Percentiles rank a stretch among this genome's conserved stretches.
Evolutionary conservation across 345 rosid genomes (phyloP).

Genomic region (Erodium maritimum): DNA sequence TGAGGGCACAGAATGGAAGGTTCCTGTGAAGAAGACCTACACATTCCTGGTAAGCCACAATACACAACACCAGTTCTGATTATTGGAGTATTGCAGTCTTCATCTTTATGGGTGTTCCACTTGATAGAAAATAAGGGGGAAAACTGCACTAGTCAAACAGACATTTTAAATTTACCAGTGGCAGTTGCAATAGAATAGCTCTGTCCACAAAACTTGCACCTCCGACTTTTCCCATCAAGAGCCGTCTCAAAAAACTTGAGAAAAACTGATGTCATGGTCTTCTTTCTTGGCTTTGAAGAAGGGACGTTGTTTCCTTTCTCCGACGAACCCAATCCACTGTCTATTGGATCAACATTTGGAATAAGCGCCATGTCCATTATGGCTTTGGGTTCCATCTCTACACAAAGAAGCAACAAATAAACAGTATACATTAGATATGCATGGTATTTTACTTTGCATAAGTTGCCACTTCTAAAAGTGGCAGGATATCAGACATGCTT

Average conservation of each 20-base stretch:
- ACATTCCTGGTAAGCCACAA: neutral
- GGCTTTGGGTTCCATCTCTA: conserved; percentile 72
- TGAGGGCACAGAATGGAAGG: neutral
- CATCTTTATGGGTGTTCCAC: neutral
- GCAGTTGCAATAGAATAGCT: conserved; percentile 91
- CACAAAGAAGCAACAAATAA: conserved; percentile 16
- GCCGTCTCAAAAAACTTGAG: conserved; percentile 86
- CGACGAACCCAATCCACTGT: conserved; percentile 63
- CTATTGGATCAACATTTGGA: conserved; percentile 46
- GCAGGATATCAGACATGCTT: neutral
- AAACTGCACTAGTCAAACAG: neutral
- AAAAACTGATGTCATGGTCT: conserved; percentile 93
- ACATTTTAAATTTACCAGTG: conserved; percentile 40
- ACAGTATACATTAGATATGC: conserved; percentile 7
- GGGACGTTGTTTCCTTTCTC: conserved; percentile 41
- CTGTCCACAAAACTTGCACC: conserved; percentile 92
- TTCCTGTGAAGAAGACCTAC: neutral
- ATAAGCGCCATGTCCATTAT: conserved; percentile 59
- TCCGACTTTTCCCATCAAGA: conserved; percentile 69
- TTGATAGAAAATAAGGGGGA: neutral
- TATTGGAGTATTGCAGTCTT: neutral
- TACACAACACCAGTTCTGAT: neutral
- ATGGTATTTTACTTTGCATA: no score
- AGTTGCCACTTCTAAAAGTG: conserved; percentile 5
- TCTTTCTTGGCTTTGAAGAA: conserved; percentile 62